Percentiles rank a stretch among this genome's conserved stretches.
Evolutionary conservation across 192 early-diverging fungal genomes (phyloP).

Genomic region (Diversispora eburnea): DNA sequence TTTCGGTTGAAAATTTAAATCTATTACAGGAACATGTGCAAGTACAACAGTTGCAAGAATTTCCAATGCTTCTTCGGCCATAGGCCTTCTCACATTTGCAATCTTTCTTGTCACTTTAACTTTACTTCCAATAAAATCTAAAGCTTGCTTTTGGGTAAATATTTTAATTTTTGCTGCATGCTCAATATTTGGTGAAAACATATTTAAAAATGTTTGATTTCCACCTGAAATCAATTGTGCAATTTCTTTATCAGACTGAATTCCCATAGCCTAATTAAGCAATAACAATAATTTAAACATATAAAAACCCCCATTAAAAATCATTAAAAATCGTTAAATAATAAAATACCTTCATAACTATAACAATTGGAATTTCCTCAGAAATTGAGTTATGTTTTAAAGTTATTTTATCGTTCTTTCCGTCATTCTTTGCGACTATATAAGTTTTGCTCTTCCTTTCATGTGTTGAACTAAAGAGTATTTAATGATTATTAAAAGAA

Average conservation of each 20-base stretch:
- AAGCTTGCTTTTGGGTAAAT: slow-evolving; percentile 87
- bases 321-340: background rate
- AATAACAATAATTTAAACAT: slow-evolving; percentile 1
- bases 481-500: background rate
- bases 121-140: slow-evolving; percentile 82
- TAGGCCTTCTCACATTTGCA: slow-evolving; percentile 33
- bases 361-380: slow-evolving; percentile 82
- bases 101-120: slow-evolving; percentile 60
- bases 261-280: slow-evolving; percentile 72
- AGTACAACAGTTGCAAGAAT: slow-evolving; percentile 81
- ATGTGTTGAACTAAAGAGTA: slow-evolving; percentile 70
- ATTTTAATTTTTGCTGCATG: slow-evolving; percentile 70
- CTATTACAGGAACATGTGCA: slow-evolving; percentile 86
- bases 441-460: slow-evolving; percentile 93
- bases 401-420: slow-evolving; percentile 64
- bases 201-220: slow-evolving; percentile 75
- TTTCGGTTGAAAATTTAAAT: slow-evolving; percentile 87
- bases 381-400: slow-evolving; percentile 89
- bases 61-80: slow-evolving; percentile 84
- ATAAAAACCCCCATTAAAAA: background rate
- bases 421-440: slow-evolving; percentile 59
- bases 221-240: slow-evolving; percentile 87
- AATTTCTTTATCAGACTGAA: slow-evolving; percentile 93
- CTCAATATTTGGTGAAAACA: slow-evolving; percentile 85
- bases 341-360: slow-evolving; percentile 70